Evolutionary conservation across 129 eudicot species (phyloP), one percentile per base, ranked within the genome.

Genomic region (Lactuca sativa): DNA sequence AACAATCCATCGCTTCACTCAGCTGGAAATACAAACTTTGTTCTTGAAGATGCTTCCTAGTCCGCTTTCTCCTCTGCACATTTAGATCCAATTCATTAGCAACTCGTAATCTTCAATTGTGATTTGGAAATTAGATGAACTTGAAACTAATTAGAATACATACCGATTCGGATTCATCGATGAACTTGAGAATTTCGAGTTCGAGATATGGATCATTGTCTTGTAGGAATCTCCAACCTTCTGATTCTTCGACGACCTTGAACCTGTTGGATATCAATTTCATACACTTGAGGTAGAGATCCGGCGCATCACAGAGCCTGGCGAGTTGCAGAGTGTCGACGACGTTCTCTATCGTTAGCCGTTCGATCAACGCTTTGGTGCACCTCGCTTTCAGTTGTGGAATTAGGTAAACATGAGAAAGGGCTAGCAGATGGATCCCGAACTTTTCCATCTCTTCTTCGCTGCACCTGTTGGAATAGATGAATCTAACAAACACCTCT

Each of bases 1-100:
- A 74, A 79, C 99, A 85, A 32, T 95, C 99, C 99, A 95, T 87
- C 4, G 99, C 99, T 77, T 95, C 97, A 56, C 92, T 86, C 59
- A 95, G 75, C 74, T 95, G 88, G 48, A 87, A 57, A 72, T 95
- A 95, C 75, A 90, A 70, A 56, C 77, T 75, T 76, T 87, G 97
- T 54, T 80, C 97, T 66, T 81, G 77, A 64, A 76, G 70, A 30
- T 85, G 87, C 86, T 80, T 87, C 77, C 81, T 74, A 25, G 83
- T 82, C 73, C 80, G 88, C 78, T 70, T 85, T 59, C 78, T 95
- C 89, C 99, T 90, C 99, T 95, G 82, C 64, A 77, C 56, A 54
- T 18, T 56, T 11, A 36, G 4, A 68, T 30, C 17, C 62, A 30
- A 59, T 55, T 54, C 77, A 25, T 9, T 55, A 47, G 52, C 62